Evolutionary conservation across 2,329 filamentous ascomycete genomes (phyloP).

Genomic region (Thielaviopsis punctulata): DNA sequence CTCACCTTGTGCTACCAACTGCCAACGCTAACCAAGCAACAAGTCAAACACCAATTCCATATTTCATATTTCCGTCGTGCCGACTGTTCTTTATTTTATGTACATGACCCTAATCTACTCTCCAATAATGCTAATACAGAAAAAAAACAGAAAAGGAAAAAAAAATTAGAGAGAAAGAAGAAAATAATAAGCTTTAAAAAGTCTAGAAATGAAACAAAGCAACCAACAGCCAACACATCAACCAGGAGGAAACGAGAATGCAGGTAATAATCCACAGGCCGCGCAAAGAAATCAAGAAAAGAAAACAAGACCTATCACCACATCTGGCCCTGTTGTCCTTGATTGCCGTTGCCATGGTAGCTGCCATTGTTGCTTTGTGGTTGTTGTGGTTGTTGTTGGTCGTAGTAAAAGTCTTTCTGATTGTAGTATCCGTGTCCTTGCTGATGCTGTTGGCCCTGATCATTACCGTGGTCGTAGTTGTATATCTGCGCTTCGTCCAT

Average conservation of each 20-base stretch:
- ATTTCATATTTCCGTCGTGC: neutral
- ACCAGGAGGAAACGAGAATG: neutral
- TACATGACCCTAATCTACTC: neutral
- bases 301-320: slow-evolving; percentile 5
- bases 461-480: slow-evolving; percentile 23
- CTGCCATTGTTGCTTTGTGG: neutral
- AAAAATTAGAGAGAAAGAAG: no score
- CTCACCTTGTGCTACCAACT: neutral
- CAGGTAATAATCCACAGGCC: no score
- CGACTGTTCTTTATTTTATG: neutral
- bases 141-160: neutral
- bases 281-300: neutral
- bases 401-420: slow-evolving; percentile 6
- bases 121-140: neutral
- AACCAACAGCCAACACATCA: neutral
- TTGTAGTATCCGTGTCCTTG: neutral
- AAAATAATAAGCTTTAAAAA: no score
- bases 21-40: no score
- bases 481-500: slow-evolving; percentile 36
- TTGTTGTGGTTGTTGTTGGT: neutral
- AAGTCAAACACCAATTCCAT: no score
- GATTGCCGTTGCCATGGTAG: neutral
- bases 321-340: slow-evolving; percentile 9
- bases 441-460: neutral
- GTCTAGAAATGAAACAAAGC: neutral